Evolutionary conservation across 768 basidiomycete genomes (phyloP), one percentile per base, ranked within the genome.

Genomic region (Suillus americanus): DNA sequence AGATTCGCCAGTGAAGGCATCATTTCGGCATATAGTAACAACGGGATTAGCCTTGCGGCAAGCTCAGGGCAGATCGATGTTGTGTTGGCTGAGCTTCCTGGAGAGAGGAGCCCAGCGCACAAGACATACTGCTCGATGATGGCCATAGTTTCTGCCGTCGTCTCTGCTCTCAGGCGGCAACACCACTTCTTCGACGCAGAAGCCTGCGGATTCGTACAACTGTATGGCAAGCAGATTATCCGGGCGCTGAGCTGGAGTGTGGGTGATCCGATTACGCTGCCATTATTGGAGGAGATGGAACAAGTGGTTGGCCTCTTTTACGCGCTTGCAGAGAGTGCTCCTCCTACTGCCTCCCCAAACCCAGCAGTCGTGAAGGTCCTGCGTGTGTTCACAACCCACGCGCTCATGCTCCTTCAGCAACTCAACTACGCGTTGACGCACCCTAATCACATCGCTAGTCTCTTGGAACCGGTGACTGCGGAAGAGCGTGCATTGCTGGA

Each of bases 341-440:
- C 69, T 13, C 43, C 61, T 28, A 40, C 60, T 13, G 51, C 66
- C 48, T 75, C 60, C 37, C 64, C 68, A 8, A 73, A 73, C 54
- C 81, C 85, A 53, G 83, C 83, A 3, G 82, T 88, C 20, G 83
- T 83, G 61, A 87, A 85, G 68, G 85, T 94, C 7, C 81, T 95
- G 50, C 81, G 82, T 1, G 86, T 85, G 20, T 95, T 93, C 74
- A 85, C 88, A 3, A 80, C 80, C 0, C 86, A 86, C 65, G 88
- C 90, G 0, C 77, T 95, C 23, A 80, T 86, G 38, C 85, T 97
- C 30, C 81, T 97, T 1, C 94, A 95, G 71, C 91, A 95, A 67
- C 77, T 97, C 66, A 95, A 95, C 75, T 95, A 95, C 68, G 91
- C 93, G 0, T 82, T 97, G 55, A 90, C 93, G 0, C 95, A 98